Base-by-base conservation (phyloP, 306 rosid genomes). In the Boehmeria nivea region DNA sequence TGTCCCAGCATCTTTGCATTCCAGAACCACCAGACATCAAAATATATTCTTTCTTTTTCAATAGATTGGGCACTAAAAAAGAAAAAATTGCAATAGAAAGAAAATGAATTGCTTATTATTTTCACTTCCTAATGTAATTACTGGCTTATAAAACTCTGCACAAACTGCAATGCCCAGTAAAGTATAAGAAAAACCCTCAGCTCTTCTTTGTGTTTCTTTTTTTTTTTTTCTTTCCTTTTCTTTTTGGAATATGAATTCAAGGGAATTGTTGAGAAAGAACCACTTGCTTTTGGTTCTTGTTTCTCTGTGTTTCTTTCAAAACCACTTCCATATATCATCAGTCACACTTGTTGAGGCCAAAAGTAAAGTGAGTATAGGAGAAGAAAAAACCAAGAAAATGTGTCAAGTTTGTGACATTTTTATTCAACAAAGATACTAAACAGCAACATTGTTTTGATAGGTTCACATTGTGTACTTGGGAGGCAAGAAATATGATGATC, bases 381-480 rank as follows among this genome's bases (percentile, higher is more conserved):
- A 8, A 26, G 34, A 66, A 49, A 43, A 55, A 57, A 13, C 5
- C 16, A 11, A 37, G n/a, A 34, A 15, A 16, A 48, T 43, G 40
- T 59, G 38, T 63, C 28, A 51, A 21, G 43, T 66, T 34, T 64
- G 34, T 18, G 4, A 27, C 17, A 4, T 19, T 12, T 43, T 59
- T 56, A 23, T 57, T 67, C 54, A 26, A 33, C 61, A 43, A 19
- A 46, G 51, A 16, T 63, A 58, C 45, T 63, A 38, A 66, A 25
- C 61, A 47, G 48, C 24, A 22, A 40, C 10, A 45, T 45, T 50
- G 18, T 13, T 42, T 63, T 67, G 19, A 12, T 43, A 87, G 89
- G 95, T 84, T 37, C 69, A 81, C 57, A 81, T 87, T 69, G 89
- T 87, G 25, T 87, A 87, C 64, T 48, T 84, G 78, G 94, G 95